Conservation (phyloP, 768 basidiomycete genomes). For the Daedalea quercina region DNA sequence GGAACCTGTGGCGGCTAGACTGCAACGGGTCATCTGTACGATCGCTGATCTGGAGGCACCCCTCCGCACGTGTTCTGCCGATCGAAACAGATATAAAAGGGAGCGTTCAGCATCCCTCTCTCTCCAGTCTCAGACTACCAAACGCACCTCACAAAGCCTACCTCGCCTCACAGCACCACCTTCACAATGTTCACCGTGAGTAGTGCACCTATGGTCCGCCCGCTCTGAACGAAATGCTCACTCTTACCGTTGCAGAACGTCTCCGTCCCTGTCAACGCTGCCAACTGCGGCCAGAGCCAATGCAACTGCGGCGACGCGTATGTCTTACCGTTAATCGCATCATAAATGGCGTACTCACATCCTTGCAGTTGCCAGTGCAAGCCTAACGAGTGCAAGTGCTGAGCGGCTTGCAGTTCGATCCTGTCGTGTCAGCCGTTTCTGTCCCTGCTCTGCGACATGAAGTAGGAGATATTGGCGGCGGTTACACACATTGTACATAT, state of each 20-base stretch:
- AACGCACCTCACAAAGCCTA: constrained; percentile 7
- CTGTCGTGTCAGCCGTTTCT: too few species aligned
- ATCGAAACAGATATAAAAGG: constrained; percentile 12
- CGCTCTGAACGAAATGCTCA: background rate
- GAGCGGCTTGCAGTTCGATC: constrained; percentile 13
- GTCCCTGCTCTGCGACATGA: too few species aligned
- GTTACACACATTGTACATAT: too few species aligned
- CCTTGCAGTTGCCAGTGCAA: constrained; percentile 49
- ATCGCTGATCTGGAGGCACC: background rate
- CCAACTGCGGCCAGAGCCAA: constrained; percentile 44
- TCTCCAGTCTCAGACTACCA: constrained; percentile 6
- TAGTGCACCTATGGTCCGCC: background rate
- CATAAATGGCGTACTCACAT: background rate
- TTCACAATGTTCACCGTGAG: constrained; percentile 14
- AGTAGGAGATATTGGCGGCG: too few species aligned
- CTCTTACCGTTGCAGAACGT: constrained; percentile 8
- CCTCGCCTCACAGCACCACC: constrained; percentile 1
- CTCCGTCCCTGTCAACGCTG: constrained; percentile 33
- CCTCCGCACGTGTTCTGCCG: background rate
- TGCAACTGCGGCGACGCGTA: constrained; percentile 48
- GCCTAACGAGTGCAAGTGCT: constrained; percentile 62
- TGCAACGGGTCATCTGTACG: background rate
- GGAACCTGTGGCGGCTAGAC: background rate
- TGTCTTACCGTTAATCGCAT: constrained; percentile 7
- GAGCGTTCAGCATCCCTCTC: background rate